Percentiles rank a stretch among this genome's conserved stretches.
These are phyloP conservation scores for Pythium oligandrum DNA, from an alignment of 352 stramenopile species.

Conservation along the genomic window DNA sequence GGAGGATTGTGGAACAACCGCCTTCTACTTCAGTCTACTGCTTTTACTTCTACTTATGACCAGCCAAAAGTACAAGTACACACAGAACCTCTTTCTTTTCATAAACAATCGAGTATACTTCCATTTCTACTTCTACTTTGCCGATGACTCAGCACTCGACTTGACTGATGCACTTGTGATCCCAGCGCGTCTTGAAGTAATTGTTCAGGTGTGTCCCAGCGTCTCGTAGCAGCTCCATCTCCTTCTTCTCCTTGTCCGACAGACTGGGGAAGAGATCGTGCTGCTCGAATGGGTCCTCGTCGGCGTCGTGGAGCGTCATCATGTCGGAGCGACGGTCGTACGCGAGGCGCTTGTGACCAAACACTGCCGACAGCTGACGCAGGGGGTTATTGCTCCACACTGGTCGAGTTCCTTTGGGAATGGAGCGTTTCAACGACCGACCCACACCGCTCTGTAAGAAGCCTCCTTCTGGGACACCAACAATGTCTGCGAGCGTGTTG, in stretches of 20 bases:
- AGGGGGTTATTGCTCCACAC: constrained; percentile 44
- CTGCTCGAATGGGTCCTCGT: constrained; percentile 29
- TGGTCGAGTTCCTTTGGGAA: too few relatives aligned
- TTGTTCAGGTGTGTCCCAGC: constrained; percentile 31
- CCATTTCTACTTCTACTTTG: background rate
- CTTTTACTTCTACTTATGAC: too few relatives aligned
- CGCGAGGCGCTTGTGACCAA: constrained; percentile 22
- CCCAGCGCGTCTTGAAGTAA: constrained; percentile 46
- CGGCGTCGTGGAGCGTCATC: constrained; percentile 26
- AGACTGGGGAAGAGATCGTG: constrained; percentile 24
- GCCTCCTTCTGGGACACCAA: constrained; percentile 11
- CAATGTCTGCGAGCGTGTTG: constrained; percentile 21
- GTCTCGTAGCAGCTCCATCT: constrained; percentile 17
- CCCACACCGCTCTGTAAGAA: constrained; percentile 19
- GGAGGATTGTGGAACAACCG: too few relatives aligned
- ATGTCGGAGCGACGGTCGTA: constrained; percentile 30
- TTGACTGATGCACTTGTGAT: constrained; percentile 25
- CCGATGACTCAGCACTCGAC: constrained; percentile 24
- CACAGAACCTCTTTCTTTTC: too few relatives aligned
- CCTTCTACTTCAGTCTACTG: too few relatives aligned
- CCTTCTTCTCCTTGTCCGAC: constrained; percentile 13
- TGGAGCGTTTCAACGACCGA: constrained; percentile 37
- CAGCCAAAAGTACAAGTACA: too few relatives aligned
- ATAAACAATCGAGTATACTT: constrained; percentile 1
- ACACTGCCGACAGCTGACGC: constrained; percentile 27